Evolutionary conservation across 2,329 filamentous ascomycete species (phyloP).

Genomic region (Fusarium gaditjirri): DNA sequence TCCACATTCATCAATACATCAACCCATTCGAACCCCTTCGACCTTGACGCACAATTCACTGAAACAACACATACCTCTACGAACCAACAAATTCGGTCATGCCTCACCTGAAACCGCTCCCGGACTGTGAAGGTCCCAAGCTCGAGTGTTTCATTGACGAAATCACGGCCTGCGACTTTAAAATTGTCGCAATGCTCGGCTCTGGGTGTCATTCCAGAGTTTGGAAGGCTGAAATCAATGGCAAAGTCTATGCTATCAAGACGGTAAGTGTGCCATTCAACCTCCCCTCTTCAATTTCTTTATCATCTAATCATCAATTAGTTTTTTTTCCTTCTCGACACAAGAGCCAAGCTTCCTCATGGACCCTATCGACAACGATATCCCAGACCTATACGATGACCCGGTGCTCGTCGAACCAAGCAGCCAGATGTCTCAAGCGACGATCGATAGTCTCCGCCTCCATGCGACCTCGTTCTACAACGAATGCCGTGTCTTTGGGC

Average conservation of each 20-base stretch:
- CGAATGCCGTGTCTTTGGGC: constrained; percentile 23
- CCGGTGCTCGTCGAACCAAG: background rate
- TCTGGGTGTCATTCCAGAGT: background rate
- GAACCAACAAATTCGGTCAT: background rate
- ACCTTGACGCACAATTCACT: background rate
- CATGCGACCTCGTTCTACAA: constrained; percentile 3
- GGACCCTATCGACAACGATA: background rate
- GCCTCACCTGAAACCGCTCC: background rate
- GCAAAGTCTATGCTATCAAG: constrained; percentile 3
- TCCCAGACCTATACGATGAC: background rate
- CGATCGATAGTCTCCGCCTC: background rate
- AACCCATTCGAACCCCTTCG: background rate
- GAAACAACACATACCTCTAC: background rate
- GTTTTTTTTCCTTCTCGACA: background rate
- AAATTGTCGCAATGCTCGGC: background rate
- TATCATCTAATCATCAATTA: background rate
- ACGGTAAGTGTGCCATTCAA: background rate
- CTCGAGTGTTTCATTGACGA: constrained; percentile 16
- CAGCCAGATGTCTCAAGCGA: background rate
- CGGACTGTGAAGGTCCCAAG: constrained; percentile 18
- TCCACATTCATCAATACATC: background rate
- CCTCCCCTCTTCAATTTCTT: background rate
- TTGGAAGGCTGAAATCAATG: constrained; percentile 3
- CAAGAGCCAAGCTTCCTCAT: background rate
- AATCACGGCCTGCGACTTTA: background rate